phyloP scores from a whole-genome alignment of 805 yeast genomes.

The Yamadazyma takamatsuzukensis region DNA sequence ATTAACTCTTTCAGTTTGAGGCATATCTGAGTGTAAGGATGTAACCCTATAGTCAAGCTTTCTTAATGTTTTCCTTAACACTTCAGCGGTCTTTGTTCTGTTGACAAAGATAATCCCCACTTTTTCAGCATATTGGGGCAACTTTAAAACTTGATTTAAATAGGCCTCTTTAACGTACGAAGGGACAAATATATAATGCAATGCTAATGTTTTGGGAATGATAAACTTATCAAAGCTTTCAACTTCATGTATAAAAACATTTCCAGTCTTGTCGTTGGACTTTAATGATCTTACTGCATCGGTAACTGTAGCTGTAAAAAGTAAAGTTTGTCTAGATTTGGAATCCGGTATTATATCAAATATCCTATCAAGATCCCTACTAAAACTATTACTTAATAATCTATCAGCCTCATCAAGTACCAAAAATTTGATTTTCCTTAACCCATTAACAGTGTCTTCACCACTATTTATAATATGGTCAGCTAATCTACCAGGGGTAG shows the following conservation, averaged over 20 bases:
- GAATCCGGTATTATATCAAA: constrained; percentile 69
- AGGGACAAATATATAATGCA: constrained; percentile 74
- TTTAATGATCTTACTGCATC: constrained; percentile 83
- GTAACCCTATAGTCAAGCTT: constrained; percentile 77
- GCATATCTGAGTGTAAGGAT: constrained; percentile 91
- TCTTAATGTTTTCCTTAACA: constrained; percentile 71
- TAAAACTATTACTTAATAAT: constrained; percentile 77
- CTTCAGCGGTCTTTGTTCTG: constrained; percentile 86
- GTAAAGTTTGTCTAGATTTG: constrained; percentile 73
- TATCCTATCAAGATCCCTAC: constrained; percentile 72
- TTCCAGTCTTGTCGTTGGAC: constrained; percentile 55
- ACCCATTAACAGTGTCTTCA: constrained; percentile 77
- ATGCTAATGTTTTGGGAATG: constrained; percentile 67
- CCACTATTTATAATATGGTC: constrained; percentile 87
- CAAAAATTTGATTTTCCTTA: constrained; percentile 71
- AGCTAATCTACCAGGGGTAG: constrained; percentile 96
- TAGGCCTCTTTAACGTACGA: constrained; percentile 89
- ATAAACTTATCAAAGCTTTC: constrained; percentile 72
- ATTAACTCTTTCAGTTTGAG: constrained; percentile 85
- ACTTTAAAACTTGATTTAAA: constrained; percentile 61
- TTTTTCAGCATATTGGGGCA: constrained; percentile 57
- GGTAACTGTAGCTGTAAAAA: constrained; percentile 95
- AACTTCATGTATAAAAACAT: constrained; percentile 70
- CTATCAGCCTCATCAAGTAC: constrained; percentile 97
- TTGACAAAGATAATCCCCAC: constrained; percentile 89